Evolutionary conservation across 805 yeast species (phyloP).

Genomic region (Candida jianshihensis): DNA sequence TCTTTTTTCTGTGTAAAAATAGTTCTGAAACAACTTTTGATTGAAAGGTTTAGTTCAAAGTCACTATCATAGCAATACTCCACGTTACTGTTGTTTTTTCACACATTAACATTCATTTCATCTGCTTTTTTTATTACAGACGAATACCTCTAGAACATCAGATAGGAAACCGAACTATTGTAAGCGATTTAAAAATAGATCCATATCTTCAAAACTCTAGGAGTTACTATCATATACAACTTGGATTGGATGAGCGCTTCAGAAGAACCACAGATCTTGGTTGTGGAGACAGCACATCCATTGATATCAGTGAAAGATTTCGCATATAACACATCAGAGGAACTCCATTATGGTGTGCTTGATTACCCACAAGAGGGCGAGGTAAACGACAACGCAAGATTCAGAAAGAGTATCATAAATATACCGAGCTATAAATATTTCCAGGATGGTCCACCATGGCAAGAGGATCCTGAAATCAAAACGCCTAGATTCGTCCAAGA

Average conservation of each 20-base stretch:
- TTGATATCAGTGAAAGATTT: conserved; percentile 68
- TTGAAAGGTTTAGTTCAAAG: too few relatives aligned
- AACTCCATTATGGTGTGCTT: conserved; percentile 58
- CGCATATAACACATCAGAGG: conserved; percentile 67
- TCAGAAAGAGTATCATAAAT: conserved; percentile 24
- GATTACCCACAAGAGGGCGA: conserved; percentile 24
- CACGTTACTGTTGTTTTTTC: too few relatives aligned
- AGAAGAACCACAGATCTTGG: conserved; percentile 3
- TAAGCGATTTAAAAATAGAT: background rate
- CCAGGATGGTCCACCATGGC: conserved; percentile 28
- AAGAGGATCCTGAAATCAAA: conserved; percentile 25
- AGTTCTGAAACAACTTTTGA: too few relatives aligned
- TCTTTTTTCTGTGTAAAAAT: too few relatives aligned
- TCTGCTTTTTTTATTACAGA: too few relatives aligned
- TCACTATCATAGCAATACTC: too few relatives aligned
- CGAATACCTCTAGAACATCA: too few relatives aligned
- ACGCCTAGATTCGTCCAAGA: conserved; percentile 18
- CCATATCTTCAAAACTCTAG: background rate
- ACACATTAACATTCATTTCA: too few relatives aligned
- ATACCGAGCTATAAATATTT: conserved; percentile 23
- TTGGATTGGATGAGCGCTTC: too few relatives aligned
- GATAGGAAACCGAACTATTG: too few relatives aligned
- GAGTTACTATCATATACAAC: background rate
- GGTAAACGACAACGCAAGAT: conserved; percentile 11
- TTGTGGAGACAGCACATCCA: too few relatives aligned